These are phyloP conservation scores for Crotalaria pallida DNA, from an alignment of 306 rosid species.

Conservation along the genomic window DNA sequence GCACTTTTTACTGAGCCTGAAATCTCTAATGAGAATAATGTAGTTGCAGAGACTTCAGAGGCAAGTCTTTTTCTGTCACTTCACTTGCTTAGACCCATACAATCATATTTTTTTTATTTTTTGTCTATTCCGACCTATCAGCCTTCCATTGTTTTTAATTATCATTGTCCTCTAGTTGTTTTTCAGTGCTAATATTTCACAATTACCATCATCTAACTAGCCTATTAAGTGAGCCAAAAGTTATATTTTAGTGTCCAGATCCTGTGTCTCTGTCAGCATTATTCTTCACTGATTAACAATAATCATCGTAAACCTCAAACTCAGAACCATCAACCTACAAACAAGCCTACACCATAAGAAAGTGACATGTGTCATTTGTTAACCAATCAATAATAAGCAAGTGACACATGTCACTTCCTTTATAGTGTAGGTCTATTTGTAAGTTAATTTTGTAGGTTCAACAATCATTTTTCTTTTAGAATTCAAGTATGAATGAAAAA, in stretches of 20 bases:
- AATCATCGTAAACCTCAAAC: background rate
- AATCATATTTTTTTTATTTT: background rate
- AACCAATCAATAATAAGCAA: too few relatives aligned
- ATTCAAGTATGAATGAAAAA: too few relatives aligned
- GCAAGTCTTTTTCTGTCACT: background rate
- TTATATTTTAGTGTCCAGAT: background rate
- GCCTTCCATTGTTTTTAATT: background rate
- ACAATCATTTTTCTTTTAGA: too few relatives aligned
- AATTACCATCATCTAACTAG: background rate
- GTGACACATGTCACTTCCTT: too few relatives aligned
- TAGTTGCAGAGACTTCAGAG: background rate
- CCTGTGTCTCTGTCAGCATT: background rate
- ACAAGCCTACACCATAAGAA: too few relatives aligned
- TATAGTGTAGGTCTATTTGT: too few relatives aligned
- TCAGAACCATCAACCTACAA: too few relatives aligned
- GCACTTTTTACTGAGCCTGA: slow-evolving; percentile 31
- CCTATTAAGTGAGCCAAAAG: background rate
- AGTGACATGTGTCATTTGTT: too few relatives aligned
- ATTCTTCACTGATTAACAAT: background rate
- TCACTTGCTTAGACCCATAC: background rate
- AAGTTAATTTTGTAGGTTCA: too few relatives aligned
- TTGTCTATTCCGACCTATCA: background rate
- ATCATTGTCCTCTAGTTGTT: background rate
- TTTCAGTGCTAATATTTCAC: background rate
- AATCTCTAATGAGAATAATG: background rate